phyloP scores from a whole-genome alignment of 2,329 filamentous ascomycete genomes.

The Dendrostoma leiphaemia region DNA sequence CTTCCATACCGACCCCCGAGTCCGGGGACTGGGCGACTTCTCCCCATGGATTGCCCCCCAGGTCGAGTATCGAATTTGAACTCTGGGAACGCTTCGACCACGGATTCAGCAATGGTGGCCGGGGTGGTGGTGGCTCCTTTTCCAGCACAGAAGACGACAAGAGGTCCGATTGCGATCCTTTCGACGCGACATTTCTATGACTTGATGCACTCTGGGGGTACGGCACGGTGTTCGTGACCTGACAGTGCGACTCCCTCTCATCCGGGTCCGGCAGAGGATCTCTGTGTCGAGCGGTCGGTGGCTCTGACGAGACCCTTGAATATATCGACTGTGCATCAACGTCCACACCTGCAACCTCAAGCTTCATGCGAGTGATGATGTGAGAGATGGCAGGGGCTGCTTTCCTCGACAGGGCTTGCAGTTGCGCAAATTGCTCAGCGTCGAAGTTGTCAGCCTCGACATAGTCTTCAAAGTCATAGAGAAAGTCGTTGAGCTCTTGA shows the following conservation, averaged over 20 bases:
- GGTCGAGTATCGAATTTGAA: neutral
- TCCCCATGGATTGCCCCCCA: neutral
- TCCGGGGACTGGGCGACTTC: neutral
- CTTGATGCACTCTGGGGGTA: neutral
- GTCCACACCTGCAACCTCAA: constrained; percentile 31
- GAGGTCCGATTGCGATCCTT: neutral
- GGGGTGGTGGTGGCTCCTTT: neutral
- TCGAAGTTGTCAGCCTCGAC: constrained; percentile 50
- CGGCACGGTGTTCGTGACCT: neutral
- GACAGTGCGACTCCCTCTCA: neutral
- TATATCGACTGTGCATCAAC: constrained; percentile 5
- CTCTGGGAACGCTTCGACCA: neutral
- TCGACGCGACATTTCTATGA: neutral
- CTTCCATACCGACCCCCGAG: neutral
- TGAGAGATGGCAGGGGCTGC: constrained; percentile 48
- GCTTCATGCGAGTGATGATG: constrained; percentile 52
- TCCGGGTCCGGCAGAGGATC: neutral
- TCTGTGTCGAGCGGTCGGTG: neutral
- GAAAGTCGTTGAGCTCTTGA: constrained; percentile 44
- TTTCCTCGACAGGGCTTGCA: constrained; percentile 46
- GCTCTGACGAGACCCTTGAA: neutral
- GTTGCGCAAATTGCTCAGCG: constrained; percentile 44
- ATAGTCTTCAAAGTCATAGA: constrained; percentile 59
- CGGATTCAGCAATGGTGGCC: neutral
- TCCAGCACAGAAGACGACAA: neutral